phyloP scores from a whole-genome alignment of 2,329 filamentous ascomycete genomes.

The Beauveria scarabaeidicola region DNA sequence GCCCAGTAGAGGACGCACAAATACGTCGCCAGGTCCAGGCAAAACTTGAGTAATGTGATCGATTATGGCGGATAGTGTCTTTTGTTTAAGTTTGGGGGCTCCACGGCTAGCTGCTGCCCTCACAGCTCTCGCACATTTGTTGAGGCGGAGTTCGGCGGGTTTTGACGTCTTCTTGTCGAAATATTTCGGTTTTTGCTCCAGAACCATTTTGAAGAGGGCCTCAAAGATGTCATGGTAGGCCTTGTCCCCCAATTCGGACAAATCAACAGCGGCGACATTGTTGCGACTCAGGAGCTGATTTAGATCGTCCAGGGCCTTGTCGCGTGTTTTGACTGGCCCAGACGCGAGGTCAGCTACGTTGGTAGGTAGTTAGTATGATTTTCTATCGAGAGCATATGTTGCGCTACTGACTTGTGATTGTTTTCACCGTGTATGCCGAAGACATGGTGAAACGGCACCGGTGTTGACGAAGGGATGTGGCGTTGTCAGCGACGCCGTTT shows the following conservation, averaged over 20 bases:
- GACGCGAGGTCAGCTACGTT: not conserved
- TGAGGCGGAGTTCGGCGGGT: constrained; percentile 49
- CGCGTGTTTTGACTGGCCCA: constrained; percentile 25
- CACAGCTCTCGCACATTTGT: constrained; percentile 61
- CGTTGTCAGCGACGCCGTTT: not conserved
- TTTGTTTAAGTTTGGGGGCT: constrained; percentile 58
- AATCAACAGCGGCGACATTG: constrained; percentile 26
- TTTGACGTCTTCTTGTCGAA: constrained; percentile 40
- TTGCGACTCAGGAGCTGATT: constrained; percentile 29
- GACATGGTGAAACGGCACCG: not conserved
- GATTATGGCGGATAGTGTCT: constrained; percentile 70
- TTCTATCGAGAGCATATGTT: not conserved
- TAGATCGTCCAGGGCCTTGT: constrained; percentile 33
- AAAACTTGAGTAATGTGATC: constrained; percentile 75
- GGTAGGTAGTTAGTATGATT: not conserved
- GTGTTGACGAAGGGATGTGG: not conserved
- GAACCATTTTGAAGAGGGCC: constrained; percentile 61
- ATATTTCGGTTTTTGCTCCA: constrained; percentile 59
- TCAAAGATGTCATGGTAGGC: constrained; percentile 78
- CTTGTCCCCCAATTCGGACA: constrained; percentile 56
- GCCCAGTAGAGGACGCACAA: constrained; percentile 60
- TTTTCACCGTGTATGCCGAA: constrained; percentile 9
- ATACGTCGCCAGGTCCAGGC: constrained; percentile 48
- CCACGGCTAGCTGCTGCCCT: constrained; percentile 65
- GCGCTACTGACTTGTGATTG: constrained; percentile 4